Base-by-base conservation (phyloP, 345 rosid genomes). In the Salix udensis region DNA sequence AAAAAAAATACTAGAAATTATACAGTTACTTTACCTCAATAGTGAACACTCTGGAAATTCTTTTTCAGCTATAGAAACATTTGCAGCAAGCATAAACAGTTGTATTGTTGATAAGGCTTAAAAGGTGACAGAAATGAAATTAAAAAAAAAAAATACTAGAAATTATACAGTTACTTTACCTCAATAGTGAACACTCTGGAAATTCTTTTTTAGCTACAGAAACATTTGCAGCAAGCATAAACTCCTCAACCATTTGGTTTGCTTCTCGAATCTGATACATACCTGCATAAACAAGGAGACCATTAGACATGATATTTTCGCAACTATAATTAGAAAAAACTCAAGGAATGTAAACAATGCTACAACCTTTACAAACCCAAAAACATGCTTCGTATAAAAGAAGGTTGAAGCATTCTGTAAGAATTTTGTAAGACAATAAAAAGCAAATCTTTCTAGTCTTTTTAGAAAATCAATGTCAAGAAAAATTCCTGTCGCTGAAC, bases 61-160 rank as follows among this genome's bases (percentile, higher is more conserved):
- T 74, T 85, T n/a, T 78, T 86, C 92, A 69, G 99, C 97, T 62
- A 96, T 98, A 61, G 99, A 91, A 78, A 96, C 89, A 86, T 96
- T 96, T 79, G 98, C 99, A 71, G 99, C 98, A 83, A 96, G 98
- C 99, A 96, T 96, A n/a, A n/a, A n/a, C n/a, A n/a, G n/a, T n/a
- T n/a, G n/a, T n/a, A n/a, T n/a, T n/a, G n/a, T n/a, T n/a, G n/a
- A n/a, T n/a, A n/a, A n/a, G n/a, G n/a, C n/a, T n/a, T n/a, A n/a
- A n/a, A n/a, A n/a, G n/a, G n/a, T n/a, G n/a, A n/a, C n/a, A n/a
- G n/a, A n/a, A n/a, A n/a, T n/a, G n/a, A n/a, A n/a, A n/a, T n/a
- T n/a, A n/a, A n/a, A n/a, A n/a, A n/a, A n/a, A n/a, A n/a, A n/a
- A n/a, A n/a, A n/a, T n/a, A n/a, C n/a, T n/a, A n/a, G n/a, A n/a